Evolutionary conservation across 805 yeast genomes (phyloP).

Genomic region (Ogataea corticis): DNA sequence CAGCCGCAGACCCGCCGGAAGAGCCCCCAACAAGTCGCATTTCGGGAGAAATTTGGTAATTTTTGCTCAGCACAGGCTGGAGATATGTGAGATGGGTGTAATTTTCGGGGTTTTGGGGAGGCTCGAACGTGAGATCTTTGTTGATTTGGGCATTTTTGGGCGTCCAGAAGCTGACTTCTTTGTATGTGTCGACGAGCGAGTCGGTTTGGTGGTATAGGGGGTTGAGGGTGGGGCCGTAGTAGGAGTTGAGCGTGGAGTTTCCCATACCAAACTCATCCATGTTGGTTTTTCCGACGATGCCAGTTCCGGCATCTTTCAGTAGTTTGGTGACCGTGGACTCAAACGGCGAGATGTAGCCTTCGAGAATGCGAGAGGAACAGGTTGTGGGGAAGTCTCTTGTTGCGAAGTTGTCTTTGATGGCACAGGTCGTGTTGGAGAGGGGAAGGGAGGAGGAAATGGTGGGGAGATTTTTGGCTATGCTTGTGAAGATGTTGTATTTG

Average conservation of each 20-base stretch:
- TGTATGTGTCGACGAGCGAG: conserved; percentile 24
- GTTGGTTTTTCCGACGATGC: conserved; percentile 76
- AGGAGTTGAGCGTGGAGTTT: conserved; percentile 57
- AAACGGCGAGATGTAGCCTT: conserved; percentile 69
- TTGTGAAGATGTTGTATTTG: conserved; percentile 41
- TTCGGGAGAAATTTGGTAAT: conserved; percentile 20
- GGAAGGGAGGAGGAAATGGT: conserved; percentile 11
- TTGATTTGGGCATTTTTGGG: conserved; percentile 9
- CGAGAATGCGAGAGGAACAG: conserved; percentile 69
- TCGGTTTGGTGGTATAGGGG: conserved; percentile 37
- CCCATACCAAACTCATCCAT: conserved; percentile 99
- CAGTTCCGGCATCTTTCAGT: conserved; percentile 53
- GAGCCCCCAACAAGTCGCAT: conserved; percentile 79
- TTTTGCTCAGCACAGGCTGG: conserved; percentile 17
- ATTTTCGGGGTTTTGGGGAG: conserved; percentile 20
- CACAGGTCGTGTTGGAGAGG: conserved; percentile 39
- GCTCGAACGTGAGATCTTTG: conserved; percentile 43
- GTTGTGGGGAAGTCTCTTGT: conserved; percentile 68
- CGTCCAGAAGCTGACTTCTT: conserved; percentile 29
- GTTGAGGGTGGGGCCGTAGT: conserved; percentile 59
- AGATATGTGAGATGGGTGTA: conserved; percentile 16
- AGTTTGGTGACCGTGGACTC: conserved; percentile 70
- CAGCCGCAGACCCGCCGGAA: conserved; percentile 95
- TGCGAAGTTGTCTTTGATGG: conserved; percentile 80
- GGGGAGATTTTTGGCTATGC: conserved; percentile 26